Base-by-base conservation (phyloP, 441 rosid species). In the Euphorbia neoarborescens region DNA sequence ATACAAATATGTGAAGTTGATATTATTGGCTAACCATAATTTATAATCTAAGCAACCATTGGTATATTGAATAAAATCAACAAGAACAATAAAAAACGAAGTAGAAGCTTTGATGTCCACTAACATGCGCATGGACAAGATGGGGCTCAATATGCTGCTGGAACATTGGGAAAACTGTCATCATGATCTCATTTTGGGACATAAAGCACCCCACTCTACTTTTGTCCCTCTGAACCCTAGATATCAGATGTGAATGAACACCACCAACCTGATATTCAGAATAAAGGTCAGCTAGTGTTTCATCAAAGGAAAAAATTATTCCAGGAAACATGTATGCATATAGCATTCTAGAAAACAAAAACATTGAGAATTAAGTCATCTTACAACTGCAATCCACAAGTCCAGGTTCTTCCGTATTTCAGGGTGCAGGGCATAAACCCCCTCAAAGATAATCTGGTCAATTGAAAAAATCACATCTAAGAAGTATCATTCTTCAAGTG, bases 191-290 rank as follows among this genome's bases (percentile, higher is more conserved):
- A 75, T 92, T 90, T 82, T 95, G 99, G 83, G 99, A 85, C 88
- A 95, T 81, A 80, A 88, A 91, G 77, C 87, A 83, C 61, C 96
- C 96, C 32, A 85, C 83, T 77, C 91, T 89, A 78, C 96, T 88
- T 86, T 95, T 95, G 82, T 95, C 99, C 80, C 99, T 88, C 82
- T 92, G 99, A 77, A 95, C 99, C 82, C 94, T 90, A 82, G 98
- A 89, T 78, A 95, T 90, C 76, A 95, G 82, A 83, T 95, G 98
- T 62, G 99, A 92, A 86, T 92, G 95, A 71, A 92, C 97, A 80
- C 99, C 97, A 63, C 99, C 99, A 83, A 91, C 98, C 98, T 92
- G 87, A 69, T 82, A 81, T 72, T 30, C 71, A 74, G 76, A 77
- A 71, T 30, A 61, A 73, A 64, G 66, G 69, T 65, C 72, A 77